A percentile compares a stretch with the other conserved stretches of the same genome.
phyloP scores from a whole-genome alignment of 164 flowering plant species.

The Stephania japonica region DNA sequence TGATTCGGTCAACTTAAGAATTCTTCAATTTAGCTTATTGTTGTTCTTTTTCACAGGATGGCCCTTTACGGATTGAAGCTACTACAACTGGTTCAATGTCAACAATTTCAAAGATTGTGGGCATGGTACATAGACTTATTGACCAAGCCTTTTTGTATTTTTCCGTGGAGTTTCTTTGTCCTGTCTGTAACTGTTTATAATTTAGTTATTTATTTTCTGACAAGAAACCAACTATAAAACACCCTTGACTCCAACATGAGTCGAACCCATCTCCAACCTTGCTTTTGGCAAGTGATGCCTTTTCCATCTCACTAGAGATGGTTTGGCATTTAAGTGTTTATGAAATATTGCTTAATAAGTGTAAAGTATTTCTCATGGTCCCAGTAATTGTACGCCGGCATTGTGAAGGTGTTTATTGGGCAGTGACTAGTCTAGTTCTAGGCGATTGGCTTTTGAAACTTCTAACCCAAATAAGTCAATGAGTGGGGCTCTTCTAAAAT shows the following conservation, averaged over 20 bases:
- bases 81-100: constrained; percentile 83
- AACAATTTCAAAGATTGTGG: constrained; percentile 80
- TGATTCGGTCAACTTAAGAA: not conserved
- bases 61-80: constrained; percentile 83
- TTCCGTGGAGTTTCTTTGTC: not conserved
- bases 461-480: too few species aligned
- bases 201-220: too few species aligned
- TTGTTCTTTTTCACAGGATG: constrained; percentile 54
- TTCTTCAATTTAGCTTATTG: not conserved
- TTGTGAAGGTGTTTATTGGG: not conserved
- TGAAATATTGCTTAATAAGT: too few species aligned
- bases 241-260: too few species aligned
- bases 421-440: too few species aligned
- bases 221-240: too few species aligned
- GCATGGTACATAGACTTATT: constrained; percentile 52
- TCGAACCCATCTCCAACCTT: too few species aligned
- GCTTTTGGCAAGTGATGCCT: too few species aligned
- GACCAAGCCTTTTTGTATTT: not conserved
- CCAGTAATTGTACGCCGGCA: not conserved
- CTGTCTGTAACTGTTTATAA: not conserved
- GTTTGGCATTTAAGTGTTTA: too few species aligned
- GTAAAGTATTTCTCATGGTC: not conserved
- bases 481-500: too few species aligned
- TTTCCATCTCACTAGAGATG: too few species aligned
- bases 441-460: too few species aligned